Evolutionary conservation across 1,139 yeast genomes (phyloP), one percentile per base, ranked within the genome.

Genomic region (Hansenula anomala): DNA sequence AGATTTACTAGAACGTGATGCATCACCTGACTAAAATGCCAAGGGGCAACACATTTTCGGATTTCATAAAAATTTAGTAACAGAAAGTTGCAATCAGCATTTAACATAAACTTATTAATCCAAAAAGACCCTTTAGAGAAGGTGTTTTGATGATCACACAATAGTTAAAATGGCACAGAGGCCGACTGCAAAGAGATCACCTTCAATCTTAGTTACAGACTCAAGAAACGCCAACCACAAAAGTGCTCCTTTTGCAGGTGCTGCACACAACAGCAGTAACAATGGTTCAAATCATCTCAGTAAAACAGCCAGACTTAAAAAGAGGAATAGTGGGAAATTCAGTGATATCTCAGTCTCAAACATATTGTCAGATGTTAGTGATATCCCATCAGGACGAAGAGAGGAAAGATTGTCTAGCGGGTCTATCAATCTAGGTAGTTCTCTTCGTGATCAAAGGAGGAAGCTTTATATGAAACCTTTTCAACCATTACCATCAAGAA

Each of bases 141-240:
- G 8, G 13, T 8, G 32, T 20, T 32, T 6, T 9, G 22, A 24
- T 24, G 34, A 15, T 18, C 30, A 28, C 22, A 17, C 16, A 24
- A 13, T 16, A 24, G 16, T 14, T 3, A 32, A 10, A 6, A 48
- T 48, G 50, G 41, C 52, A 28, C 59, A 61, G 44, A 62, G 76
- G 39, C 83, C 89, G 8, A 80, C 87, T 4, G 89, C 94, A n/a
- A 85, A 85, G 52, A 66, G 97, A 51, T 85, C 96, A 22, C 97
- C 97, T 7, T 87, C 96, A 1, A 90, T 90, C 56, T 69, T 90
- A 40, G 97, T 90, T 28, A 90, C 97, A 0, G 97, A 90, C 63
- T 78, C 85, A 4, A 69, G 97, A 46, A 75, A 77, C 37, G 72
- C 73, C 18, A 72, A 73, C 42, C 75, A 85, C 41, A 76, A 84